These are phyloP conservation scores for Fraxinus paxiana DNA, from an alignment of 305 asterid genomes.

Conservation along the genomic window DNA sequence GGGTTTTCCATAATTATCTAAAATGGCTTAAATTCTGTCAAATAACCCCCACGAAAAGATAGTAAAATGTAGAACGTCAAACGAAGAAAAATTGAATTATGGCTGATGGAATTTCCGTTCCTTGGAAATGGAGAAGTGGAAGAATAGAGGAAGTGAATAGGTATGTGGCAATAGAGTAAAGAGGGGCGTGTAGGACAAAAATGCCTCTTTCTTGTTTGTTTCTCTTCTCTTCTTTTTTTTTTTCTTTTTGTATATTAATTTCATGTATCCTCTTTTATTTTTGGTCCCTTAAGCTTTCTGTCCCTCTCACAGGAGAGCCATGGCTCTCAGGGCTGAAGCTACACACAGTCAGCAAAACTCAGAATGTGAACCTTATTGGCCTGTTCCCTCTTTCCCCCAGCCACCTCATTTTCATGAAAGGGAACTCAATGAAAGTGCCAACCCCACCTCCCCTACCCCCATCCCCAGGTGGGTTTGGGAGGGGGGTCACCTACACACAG, in stretches of 20 bases:
- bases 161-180: conserved; percentile 29
- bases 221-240: conserved; percentile 13
- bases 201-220: conserved; percentile 26
- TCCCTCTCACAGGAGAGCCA: conserved; percentile 70
- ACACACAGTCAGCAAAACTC: conserved; percentile 30
- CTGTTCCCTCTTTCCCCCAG: conserved; percentile 41
- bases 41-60: neutral
- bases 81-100: neutral
- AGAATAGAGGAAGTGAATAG: neutral
- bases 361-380: conserved; percentile 35
- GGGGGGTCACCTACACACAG: conserved; percentile 19
- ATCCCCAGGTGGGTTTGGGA: neutral
- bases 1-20: conserved; percentile 17
- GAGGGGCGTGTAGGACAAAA: conserved; percentile 31
- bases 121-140: neutral
- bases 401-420: conserved; percentile 53
- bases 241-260: conserved; percentile 22
- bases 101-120: neutral
- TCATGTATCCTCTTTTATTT: conserved; percentile 29
- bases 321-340: conserved; percentile 55
- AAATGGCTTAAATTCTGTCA: neutral
- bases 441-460: neutral
- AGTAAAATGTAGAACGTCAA: neutral
- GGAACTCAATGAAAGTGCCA: conserved; percentile 38
- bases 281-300: conserved; percentile 48